These are phyloP conservation scores for Physcia stellaris DNA, from an alignment of 495 filamentous ascomycete species.

Conservation along the genomic window DNA sequence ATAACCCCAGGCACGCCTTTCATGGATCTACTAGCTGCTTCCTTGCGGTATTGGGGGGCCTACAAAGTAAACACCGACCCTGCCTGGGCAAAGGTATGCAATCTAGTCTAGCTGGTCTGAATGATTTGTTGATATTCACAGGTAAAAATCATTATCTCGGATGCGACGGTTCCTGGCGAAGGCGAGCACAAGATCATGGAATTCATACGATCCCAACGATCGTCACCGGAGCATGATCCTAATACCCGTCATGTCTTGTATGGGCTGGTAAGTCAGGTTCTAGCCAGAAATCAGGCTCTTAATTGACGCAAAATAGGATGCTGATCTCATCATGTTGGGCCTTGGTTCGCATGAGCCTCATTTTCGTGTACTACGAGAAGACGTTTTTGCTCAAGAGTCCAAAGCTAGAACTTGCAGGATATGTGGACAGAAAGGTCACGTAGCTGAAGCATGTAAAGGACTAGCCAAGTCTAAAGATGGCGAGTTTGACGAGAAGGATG, in stretches of 20 bases:
- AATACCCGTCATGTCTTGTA: conserved; percentile 96
- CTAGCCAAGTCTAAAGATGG: conserved; percentile 72
- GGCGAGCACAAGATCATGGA: conserved; percentile 99
- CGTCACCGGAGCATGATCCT: conserved; percentile 80
- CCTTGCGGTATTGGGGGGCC: conserved; percentile 85
- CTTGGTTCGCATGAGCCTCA: conserved; percentile 94
- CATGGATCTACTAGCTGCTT: conserved; percentile 91
- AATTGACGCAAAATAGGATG: conserved; percentile 43
- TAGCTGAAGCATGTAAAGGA: conserved; percentile 68
- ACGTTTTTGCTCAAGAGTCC: conserved; percentile 85
- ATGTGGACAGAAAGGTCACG: conserved; percentile 85
- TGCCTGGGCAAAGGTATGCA: conserved; percentile 67
- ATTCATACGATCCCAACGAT: conserved; percentile 86
- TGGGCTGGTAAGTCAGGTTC: conserved; percentile 41
- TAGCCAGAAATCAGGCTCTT: conserved; percentile 7
- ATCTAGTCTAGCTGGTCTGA: not conserved
- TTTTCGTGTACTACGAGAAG: conserved; percentile 92
- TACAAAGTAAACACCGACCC: conserved; percentile 97
- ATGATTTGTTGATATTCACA: conserved; percentile 13
- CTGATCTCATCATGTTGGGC: conserved; percentile 97
- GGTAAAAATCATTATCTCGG: conserved; percentile 94
- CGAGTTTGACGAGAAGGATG: conserved; percentile 74
- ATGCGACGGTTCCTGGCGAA: conserved; percentile 93
- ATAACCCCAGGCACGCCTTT: conserved; percentile 98
- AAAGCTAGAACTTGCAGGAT: conserved; percentile 68